Evolutionary conservation across 495 filamentous ascomycete species (phyloP), one percentile per base, ranked within the genome.

Genomic region (Lasiosphaeria hispida): DNA sequence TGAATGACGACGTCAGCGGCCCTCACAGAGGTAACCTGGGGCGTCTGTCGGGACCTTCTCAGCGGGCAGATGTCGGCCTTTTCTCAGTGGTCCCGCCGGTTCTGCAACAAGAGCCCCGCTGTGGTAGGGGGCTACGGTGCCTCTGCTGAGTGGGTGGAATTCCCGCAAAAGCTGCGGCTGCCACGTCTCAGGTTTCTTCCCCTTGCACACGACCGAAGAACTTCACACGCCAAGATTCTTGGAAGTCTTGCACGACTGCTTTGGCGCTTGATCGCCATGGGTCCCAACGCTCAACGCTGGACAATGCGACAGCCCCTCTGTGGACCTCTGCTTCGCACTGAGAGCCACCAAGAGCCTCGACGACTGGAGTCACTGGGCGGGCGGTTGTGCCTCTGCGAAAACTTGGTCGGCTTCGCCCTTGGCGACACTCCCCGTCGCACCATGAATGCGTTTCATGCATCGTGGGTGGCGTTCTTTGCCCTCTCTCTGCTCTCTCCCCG

Each of bases 371-470:
- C 19, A 44, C 30, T 48, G 14, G 45, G 18, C 23, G 4, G 23
- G 47, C 47, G 17, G 10, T 7, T 30, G 10, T 7, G 13, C 7
- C 14, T 15, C 40, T 13, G 36, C 35, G 18, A 17, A 39, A 36
- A 15, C 15, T 52, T 36, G 34, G 10, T n/a, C 2, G 15, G 4
- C 49, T 17, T 40, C 33, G 47, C 7, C 3, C 49, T 52, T 52
- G 49, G 49, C 49, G 33, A 11, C 7, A 40, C 6, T 37, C 49
- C 1, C 6, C 49, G 53, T 55, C 53, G 35, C 53, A 55, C 33
- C 53, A 55, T 36, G 53, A 15, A 9, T 10, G 18, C 38, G 53
- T 55, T 55, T 55, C 53, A 55, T 47, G 53, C 41, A 52, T 10
- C 10, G 43, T 3, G 11, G 43, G 43, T 17, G 13, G 43, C 43